Percentiles rank a stretch among this genome's conserved stretches.
These are phyloP conservation scores for Schoenoplectus triqueter DNA, from an alignment of 202 grass and related monocot species.

Conservation along the genomic window DNA sequence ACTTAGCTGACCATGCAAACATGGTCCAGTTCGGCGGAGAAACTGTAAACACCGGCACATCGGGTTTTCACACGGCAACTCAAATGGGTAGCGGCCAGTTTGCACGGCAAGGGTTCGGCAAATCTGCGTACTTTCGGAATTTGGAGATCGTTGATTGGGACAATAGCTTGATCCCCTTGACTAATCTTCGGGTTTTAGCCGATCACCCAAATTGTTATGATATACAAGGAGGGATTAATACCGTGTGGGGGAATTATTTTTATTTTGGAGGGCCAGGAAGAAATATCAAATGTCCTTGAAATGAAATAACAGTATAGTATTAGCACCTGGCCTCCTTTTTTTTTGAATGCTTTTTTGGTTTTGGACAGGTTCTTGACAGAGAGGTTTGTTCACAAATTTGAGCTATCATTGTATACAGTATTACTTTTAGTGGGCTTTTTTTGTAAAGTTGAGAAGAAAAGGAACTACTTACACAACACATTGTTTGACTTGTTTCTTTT, in stretches of 20 bases:
- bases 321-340: not conserved
- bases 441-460: constrained; percentile 35
- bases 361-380: constrained; percentile 13
- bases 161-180: constrained; percentile 74
- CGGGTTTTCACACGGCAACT: constrained; percentile 65
- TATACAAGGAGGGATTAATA: constrained; percentile 79
- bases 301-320: not conserved
- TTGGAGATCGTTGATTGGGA: constrained; percentile 85
- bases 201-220: constrained; percentile 82
- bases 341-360: constrained; percentile 8
- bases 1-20: constrained; percentile 71
- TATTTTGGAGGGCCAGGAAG: constrained; percentile 82
- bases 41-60: constrained; percentile 63
- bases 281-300: constrained; percentile 67
- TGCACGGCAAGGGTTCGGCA: constrained; percentile 60
- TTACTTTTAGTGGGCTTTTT: constrained; percentile 9
- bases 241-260: constrained; percentile 89
- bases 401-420: constrained; percentile 36
- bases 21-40: constrained; percentile 96
- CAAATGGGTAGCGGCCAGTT: constrained; percentile 92
- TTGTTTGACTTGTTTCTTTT: constrained; percentile 5
- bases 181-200: constrained; percentile 67
- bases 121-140: constrained; percentile 79
- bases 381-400: constrained; percentile 20
- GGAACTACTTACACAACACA: constrained; percentile 31